These are phyloP conservation scores for Trichoderma oligosporum DNA, from an alignment of 2,329 filamentous ascomycete species.

Conservation along the genomic window DNA sequence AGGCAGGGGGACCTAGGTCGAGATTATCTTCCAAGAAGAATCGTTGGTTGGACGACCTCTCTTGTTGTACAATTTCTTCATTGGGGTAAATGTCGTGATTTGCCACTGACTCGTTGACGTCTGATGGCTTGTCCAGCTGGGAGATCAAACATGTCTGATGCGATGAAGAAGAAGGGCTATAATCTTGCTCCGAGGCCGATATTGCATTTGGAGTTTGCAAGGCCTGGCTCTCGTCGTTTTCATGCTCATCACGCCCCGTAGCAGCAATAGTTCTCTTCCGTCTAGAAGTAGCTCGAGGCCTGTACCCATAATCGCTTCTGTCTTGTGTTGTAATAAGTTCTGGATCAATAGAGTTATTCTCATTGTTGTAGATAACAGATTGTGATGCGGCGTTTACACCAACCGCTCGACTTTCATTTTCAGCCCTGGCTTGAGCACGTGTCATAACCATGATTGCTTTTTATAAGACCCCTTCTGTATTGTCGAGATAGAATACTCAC, in stretches of 20 bases:
- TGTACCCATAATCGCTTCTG: not conserved
- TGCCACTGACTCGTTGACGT: not conserved
- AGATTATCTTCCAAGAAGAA: not conserved
- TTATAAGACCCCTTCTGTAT: not conserved
- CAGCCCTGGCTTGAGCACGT: not conserved
- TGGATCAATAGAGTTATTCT: not conserved
- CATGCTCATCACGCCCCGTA: not conserved
- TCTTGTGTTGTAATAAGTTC: not conserved
- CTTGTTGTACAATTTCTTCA: not conserved
- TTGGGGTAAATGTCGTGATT: not conserved
- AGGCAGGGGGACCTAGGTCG: not conserved
- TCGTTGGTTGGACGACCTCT: not conserved
- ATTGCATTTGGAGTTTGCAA: not conserved
- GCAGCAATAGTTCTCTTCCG: too few species aligned
- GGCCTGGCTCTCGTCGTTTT: not conserved
- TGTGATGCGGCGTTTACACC: not conserved
- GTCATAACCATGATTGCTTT: not conserved
- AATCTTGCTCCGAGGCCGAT: not conserved
- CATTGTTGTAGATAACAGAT: not conserved
- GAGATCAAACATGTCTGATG: not conserved
- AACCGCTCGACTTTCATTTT: not conserved
- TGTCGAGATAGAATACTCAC: too few species aligned
- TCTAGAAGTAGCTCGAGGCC: not conserved
- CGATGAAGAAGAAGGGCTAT: not conserved
- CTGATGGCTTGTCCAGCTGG: not conserved